Evolutionary conservation across 202 grass and related monocot species (phyloP).

Genomic region (Bolboschoenoplectus hybrid): DNA sequence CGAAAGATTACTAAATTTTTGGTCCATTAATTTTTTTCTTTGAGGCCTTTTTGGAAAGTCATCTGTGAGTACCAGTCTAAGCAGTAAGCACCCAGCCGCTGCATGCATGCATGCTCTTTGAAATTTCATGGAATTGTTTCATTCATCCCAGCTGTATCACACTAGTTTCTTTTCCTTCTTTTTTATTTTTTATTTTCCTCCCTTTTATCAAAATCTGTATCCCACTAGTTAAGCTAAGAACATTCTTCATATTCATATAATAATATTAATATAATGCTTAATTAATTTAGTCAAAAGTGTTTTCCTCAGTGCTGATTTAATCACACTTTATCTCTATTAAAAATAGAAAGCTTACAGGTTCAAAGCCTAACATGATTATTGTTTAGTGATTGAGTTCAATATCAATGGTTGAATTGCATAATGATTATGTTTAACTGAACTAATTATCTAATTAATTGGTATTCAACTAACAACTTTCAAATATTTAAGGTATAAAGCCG

Average conservation of each 20-base stretch:
- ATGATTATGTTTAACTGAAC: background rate
- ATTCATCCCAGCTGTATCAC: constrained; percentile 24
- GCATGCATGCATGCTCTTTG: background rate
- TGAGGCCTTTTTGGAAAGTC: background rate
- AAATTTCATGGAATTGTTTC: constrained; percentile 22
- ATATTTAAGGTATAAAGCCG: no score
- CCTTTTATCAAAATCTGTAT: background rate
- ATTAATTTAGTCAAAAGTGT: background rate
- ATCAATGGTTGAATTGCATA: background rate
- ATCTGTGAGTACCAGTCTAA: background rate
- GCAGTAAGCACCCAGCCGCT: background rate
- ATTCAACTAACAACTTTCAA: no score
- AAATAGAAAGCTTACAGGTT: background rate
- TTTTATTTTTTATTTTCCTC: background rate
- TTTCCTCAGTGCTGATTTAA: background rate
- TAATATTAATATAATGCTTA: background rate
- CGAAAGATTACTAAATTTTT: no score
- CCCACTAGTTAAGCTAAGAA: constrained; percentile 30
- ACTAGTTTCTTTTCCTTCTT: background rate
- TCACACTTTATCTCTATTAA: background rate
- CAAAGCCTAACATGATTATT: background rate
- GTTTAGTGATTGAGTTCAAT: no score
- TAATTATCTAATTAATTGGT: background rate
- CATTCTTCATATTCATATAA: background rate
- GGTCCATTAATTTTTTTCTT: no score